Evolutionary conservation across 306 rosid genomes (phyloP), one percentile per base, ranked within the genome.

Genomic region (Purshia tridentata): DNA sequence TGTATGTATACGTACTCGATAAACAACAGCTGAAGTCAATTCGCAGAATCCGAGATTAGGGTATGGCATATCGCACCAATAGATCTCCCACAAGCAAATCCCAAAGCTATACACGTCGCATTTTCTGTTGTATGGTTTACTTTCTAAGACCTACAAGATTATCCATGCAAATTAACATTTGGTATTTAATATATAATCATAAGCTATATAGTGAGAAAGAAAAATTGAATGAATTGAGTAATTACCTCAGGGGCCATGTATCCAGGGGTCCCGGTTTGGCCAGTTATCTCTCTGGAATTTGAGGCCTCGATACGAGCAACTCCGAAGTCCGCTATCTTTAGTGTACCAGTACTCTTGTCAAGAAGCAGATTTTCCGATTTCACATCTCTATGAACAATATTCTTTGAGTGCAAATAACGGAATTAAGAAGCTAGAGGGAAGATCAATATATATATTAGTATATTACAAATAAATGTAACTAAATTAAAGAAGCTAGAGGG

Each of bases 81-180:
- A 75, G 11, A 75, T 67, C 73, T 75, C 79, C 73, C 79, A 75
- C 55, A 75, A 47, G 22, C 73, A 75, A 56, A 75, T 56, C 35
- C 73, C 67, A 8, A 75, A 75, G 65, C 73, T 56, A 4, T 75
- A 75, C 11, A 47, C 73, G 19, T 75, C 73, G 6, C 79, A 75
- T 13, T 37, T 75, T 41, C 35, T 35, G 60, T 37, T 16, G 5
- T 56, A 67, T 13, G 79, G 79, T 13, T 66, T 35, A 15, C 14
- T 47, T 23, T 67, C 73, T 9, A 75, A 2, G 19, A 75, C 73
- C 78, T 65, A 59, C 71, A 72, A 9, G 20, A 23, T 3, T 11
- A 44, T 44, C 9, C 29, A 59, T 59, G 8, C 15, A 23, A 47
- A 56, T 53, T 9, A 53, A 18, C 29, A 53, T 53, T 53, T n/a